Percentiles rank a stretch among this genome's conserved stretches.
These are phyloP conservation scores for Hura crepitans DNA, from an alignment of 441 rosid species.

Conservation along the genomic window DNA sequence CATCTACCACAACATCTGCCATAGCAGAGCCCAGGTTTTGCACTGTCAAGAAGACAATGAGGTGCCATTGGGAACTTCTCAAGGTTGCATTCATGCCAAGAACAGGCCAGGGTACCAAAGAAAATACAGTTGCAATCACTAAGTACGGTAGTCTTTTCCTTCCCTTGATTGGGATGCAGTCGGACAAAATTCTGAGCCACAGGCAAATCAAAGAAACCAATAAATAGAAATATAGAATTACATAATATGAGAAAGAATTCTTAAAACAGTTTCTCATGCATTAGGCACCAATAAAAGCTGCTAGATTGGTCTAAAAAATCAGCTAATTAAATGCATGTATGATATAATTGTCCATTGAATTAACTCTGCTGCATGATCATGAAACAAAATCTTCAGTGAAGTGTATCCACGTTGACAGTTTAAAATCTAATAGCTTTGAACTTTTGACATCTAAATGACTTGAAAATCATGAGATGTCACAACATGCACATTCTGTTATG, in stretches of 20 bases:
- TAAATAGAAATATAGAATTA: constrained; percentile 1
- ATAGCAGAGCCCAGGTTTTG: constrained; percentile 93
- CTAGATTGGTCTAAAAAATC: too few species aligned
- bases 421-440: background rate
- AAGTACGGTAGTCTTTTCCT: constrained; percentile 85
- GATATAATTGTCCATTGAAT: background rate
- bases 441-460: background rate
- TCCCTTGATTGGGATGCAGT: constrained; percentile 82
- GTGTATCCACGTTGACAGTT: background rate
- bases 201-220: constrained; percentile 19
- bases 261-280: background rate
- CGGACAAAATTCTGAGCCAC: constrained; percentile 63
- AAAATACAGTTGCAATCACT: constrained; percentile 61
- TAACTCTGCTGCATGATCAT: background rate
- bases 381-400: background rate
- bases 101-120: constrained; percentile 83
- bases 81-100: constrained; percentile 49
- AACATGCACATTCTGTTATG: background rate
- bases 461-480: background rate
- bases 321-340: background rate
- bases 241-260: background rate
- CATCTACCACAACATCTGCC: constrained; percentile 95
- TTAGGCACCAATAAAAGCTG: background rate
- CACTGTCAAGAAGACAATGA: constrained; percentile 59
- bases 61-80: constrained; percentile 59